Evolutionary conservation across 2,329 filamentous ascomycete species (phyloP), one percentile per base, ranked within the genome.

Genomic region (Alternaria triticina): DNA sequence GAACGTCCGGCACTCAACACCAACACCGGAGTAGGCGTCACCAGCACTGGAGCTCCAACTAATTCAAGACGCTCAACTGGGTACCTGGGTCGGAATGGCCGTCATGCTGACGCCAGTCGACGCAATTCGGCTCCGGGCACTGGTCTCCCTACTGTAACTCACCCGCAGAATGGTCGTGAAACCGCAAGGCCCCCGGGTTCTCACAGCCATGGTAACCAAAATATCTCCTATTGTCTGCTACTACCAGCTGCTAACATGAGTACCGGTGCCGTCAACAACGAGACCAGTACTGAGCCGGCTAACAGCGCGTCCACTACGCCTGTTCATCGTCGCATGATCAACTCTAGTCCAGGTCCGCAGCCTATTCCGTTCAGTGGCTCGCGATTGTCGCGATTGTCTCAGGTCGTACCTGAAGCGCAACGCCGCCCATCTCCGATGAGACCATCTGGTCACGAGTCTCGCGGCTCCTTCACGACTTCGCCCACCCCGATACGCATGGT

Each of bases 21-120:
- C 4, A 33, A 61, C 15, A 64, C 61, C 9, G 61, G 57, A 8
- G 54, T 54, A 3, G 61, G 64, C 13, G 13, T 66, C 28, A 52
- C 61, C 4, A 33, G 44, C 17, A 66, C 54, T 2, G 61, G 58
- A 5, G 61, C 64, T 10, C 57, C 61, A 8, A 30, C 61, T 23
- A 52, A 50, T 13, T n/a, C 27, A 5, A 50, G 44, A 20, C 44
- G 57, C 28, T 15, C 45, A 0, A 30, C 22, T 22, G 15, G 33
- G 27, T 25, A 40, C 1, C 33, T 40, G 1, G 25, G 28, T 54
- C 27, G 45, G 33, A 33, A 11, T 7, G 27, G 20, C 25, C 20
- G 15, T 10, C 54, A 30, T 17, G 20, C 3, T 6, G 22, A 27
- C 5, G 7, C 36, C 9, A 17, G 10, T 10, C 51, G 22, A 5